Evolutionary conservation across 768 basidiomycete species (phyloP), one percentile per base, ranked within the genome.

Genomic region (Kondoa subrosea): DNA sequence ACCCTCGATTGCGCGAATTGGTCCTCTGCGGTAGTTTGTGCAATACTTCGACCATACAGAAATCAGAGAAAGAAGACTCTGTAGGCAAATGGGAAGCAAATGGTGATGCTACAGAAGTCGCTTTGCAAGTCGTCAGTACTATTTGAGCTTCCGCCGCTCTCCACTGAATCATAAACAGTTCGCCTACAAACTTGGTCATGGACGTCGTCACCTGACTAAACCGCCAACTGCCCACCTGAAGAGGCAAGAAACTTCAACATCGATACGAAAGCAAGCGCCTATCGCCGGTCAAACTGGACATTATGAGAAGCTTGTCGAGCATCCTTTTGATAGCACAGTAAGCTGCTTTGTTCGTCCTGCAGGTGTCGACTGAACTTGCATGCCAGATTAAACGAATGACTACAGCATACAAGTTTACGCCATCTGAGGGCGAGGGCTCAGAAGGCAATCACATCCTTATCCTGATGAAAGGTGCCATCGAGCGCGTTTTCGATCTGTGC

Each of bases 401-500:
- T 21, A 69, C 72, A 29, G 66, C 74, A 14, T 76, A 73, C 66
- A 63, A 57, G 12, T 67, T 68, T 26, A 59, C 34, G 17, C 57
- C 69, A 14, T 14, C 26, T 34, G 61, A 72, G 64, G 69, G 72
- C 67, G 66, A 34, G 2, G 34, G 14, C 64, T n/a, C n/a, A n/a
- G 68, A 71, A 60, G 40, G 50, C 26, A 14, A 12, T 8, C 66
- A 70, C 17, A 57, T 66, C 16, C 66, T 73, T 34, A 71, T 71
- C n/a, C 71, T 75, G 69, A 72, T 71, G 68, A 76, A 76, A 66
- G 76, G 76, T 32, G 76, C 76, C 40, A 72, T 74, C 68, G 76
- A 76, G 68, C 74, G 75, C 31, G 67, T 85, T 25, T 74, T 85
- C 56, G 82, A 82, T n/a, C 75, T 79, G 16, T 83, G 83, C 68